These are phyloP conservation scores for Loxodes magnus DNA, from an alignment of 73 alveolate genomes.

Conservation along the genomic window DNA sequence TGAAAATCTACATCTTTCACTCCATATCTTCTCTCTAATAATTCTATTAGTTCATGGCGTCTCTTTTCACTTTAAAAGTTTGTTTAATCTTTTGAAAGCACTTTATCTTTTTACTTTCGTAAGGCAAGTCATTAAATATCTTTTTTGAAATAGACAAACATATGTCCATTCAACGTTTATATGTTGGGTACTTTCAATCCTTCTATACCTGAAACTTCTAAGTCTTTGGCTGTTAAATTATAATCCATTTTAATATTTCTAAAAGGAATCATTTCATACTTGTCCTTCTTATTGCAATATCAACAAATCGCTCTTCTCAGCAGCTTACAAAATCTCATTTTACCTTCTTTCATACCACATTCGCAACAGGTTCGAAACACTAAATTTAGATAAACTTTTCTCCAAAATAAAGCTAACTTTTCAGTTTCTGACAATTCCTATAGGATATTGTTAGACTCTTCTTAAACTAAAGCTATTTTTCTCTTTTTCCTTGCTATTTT, in stretches of 20 bases:
- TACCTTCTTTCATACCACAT: not conserved
- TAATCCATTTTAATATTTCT: slow-evolving; percentile 4
- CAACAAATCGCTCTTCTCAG: not conserved
- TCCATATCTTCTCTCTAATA: not conserved
- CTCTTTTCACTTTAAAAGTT: not conserved
- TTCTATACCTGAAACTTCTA: not conserved
- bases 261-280: slow-evolving; percentile 7
- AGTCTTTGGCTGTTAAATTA: not conserved
- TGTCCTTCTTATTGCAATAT: not conserved
- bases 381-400: not conserved
- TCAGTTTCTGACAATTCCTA: not conserved
- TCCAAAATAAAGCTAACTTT: not conserved
- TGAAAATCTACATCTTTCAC: not conserved
- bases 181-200: slow-evolving; percentile 16
- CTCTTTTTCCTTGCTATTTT: not conserved
- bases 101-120: not conserved
- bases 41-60: slow-evolving; percentile 8
- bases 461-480: not conserved
- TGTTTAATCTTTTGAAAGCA: not conserved
- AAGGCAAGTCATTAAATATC: not conserved
- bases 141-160: slow-evolving; percentile 1
- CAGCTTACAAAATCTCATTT: not conserved
- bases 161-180: not conserved
- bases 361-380: slow-evolving; percentile 2
- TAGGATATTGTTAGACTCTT: not conserved